Base-by-base conservation (phyloP, 495 filamentous ascomycete genomes). In the Corynascus novoguineensis region DNA sequence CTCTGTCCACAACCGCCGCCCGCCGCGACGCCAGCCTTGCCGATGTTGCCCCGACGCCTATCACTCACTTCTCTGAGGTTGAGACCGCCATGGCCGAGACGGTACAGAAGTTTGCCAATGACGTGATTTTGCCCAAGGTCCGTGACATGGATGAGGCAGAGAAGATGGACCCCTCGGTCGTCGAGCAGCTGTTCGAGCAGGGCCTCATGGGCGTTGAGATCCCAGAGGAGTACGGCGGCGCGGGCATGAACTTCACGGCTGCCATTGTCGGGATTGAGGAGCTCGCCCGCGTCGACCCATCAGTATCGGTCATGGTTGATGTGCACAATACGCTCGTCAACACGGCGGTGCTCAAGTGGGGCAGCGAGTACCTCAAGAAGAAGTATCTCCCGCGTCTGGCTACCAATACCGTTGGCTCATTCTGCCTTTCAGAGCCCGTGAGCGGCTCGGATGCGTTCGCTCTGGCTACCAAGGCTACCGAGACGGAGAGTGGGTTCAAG, bases 321-420 rank as follows among this genome's bases (percentile, higher is more conserved):
- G 92, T 97, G 27, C 95, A 99, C 79, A 99, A 99, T 73, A 99
- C 93, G 9, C 76, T 99, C 29, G 91, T 96, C 71, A 97, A 97
- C 76, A 97, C 92, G 12, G 87, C 88, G 24, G 81, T 99, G 54
- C 64, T 96, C 63, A 95, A 89, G 64, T 96, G 88, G 72, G 95
- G 85, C 25, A 87, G 83, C 59, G 76, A 79, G 38, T 79, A 85
- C 61, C 65, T 85, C 53, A 89, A 91, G 78, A 84, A 85, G 66
- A 89, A 86, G 63, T 97, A 86, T 81, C 76, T 99, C 58, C 92
- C 93, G 5, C 81, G 81, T 66, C 75, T 99, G 58, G 90, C 92
- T 38, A 96, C 92, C 17, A 80, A 88, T 64, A 95, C 90, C 4
- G 87, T 97, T 59, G 95, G 92, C 48, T 95, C 89, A 24, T 99